phyloP scores from a whole-genome alignment of 2,329 filamentous ascomycete genomes.

The Trichoderma polysporum region DNA sequence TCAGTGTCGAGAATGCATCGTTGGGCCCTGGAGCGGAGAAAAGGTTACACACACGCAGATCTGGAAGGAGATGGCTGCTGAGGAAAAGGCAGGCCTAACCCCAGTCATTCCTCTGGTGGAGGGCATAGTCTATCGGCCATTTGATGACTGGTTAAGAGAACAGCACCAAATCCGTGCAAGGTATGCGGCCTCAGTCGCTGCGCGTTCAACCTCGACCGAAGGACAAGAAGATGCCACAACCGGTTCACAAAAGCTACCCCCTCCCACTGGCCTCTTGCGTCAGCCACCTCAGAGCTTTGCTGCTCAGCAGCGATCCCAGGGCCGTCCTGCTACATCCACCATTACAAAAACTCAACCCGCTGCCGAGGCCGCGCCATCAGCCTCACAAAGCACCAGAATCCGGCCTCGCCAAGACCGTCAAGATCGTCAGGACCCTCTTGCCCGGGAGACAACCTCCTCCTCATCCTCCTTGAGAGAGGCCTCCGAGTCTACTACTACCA shows the following conservation, averaged over 20 bases:
- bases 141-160: conserved; percentile 60
- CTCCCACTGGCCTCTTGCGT: conserved; percentile 46
- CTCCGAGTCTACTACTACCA: conserved; percentile 24
- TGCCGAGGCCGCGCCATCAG: conserved; percentile 27
- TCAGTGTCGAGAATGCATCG: conserved; percentile 57
- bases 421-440: conserved; percentile 23
- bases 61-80: conserved; percentile 66
- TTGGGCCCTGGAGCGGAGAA: conserved; percentile 54
- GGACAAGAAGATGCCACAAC: conserved; percentile 37
- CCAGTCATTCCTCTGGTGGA: conserved; percentile 62
- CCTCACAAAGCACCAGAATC: conserved; percentile 34
- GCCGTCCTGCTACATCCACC: conserved; percentile 40
- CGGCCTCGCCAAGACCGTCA: conserved; percentile 33
- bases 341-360: conserved; percentile 30
- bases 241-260: conserved; percentile 31
- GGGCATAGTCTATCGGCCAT: conserved; percentile 63
- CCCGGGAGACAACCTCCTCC: neutral
- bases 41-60: conserved; percentile 54
- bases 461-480: conserved; percentile 24
- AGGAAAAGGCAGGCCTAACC: conserved; percentile 65
- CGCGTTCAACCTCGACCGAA: conserved; percentile 29
- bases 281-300: conserved; percentile 64
- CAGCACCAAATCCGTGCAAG: conserved; percentile 42
- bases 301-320: conserved; percentile 62
- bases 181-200: conserved; percentile 32